These are phyloP conservation scores for Eucalyptus cloeziana DNA, from an alignment of 345 rosid species.

Conservation along the genomic window DNA sequence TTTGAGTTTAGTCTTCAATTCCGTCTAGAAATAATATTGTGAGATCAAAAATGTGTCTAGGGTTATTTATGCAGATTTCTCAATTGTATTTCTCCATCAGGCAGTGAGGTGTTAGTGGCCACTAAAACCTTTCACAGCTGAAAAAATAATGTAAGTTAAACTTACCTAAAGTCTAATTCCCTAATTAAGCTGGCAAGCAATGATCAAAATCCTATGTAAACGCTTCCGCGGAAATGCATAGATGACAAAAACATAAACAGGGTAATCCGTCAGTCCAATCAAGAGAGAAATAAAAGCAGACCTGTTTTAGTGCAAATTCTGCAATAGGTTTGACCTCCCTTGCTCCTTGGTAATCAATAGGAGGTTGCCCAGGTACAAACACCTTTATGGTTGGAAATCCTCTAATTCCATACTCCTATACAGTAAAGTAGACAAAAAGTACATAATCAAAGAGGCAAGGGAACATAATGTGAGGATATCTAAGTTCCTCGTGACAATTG, in stretches of 20 bases:
- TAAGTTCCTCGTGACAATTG: background rate
- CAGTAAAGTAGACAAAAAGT: background rate
- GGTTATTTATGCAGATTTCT: background rate
- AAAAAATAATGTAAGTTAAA: background rate
- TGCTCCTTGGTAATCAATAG: constrained; percentile 89
- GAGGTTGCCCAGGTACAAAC: constrained; percentile 79
- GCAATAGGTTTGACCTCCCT: constrained; percentile 84
- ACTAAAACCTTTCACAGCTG: background rate
- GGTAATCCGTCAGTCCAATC: background rate
- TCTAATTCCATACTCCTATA: constrained; percentile 76
- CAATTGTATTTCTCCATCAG: background rate
- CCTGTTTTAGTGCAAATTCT: constrained; percentile 63
- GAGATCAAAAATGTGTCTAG: background rate
- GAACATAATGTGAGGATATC: background rate
- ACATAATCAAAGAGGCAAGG: background rate
- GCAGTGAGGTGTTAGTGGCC: background rate
- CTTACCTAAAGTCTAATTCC: background rate
- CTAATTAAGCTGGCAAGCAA: background rate
- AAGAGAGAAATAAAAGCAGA: constrained; percentile 7
- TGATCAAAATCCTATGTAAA: background rate
- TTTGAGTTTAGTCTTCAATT: background rate
- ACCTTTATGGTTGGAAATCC: constrained; percentile 95
- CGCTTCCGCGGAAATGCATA: background rate
- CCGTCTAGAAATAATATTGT: background rate
- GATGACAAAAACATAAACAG: background rate